Base-by-base conservation (phyloP, 1,284 basidiomycete genomes). In the Trichosporon coremiiforme region DNA sequence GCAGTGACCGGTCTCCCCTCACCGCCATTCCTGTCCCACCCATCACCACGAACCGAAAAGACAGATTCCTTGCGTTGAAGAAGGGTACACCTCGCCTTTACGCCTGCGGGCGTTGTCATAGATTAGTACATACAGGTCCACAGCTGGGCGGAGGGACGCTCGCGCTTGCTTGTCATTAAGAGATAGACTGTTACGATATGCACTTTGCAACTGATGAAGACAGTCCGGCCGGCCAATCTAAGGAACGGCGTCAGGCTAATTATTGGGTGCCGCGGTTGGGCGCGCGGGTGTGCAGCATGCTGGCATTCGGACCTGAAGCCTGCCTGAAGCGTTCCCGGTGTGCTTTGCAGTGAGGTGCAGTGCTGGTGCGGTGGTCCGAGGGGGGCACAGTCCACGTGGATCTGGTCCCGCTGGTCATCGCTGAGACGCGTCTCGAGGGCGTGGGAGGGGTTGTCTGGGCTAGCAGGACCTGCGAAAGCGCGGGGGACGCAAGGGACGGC, bases 31-130 rank as follows among this genome's bases (percentile, higher is more conserved):
- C 20, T 53, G 1, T 8, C 13, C 50, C 50, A 20, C 50, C 50
- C 20, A 53, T 17, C 20, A 7, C 53, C 53, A 55, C 22, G 22
- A 29, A 45, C 41, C 17, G 41, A 45, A 45, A 29, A 25, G 53
- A 55, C 53, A 8, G 12, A 29, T 9, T 25, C 22, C 10, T 29
- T 13, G 22, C 12, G 25, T 9, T 13, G 57, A 35, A 33, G 57
- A 35, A 60, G 57, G 57, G 29, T 35, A 60, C 31, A 25, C 57
- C 10, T 53, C 17, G 47, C 47, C 20, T 53, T 22, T 22, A 53
- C 47, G 47, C 57, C 57, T 17, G 36, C 57, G 57, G 31, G 57
- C 57, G 57, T 60, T 60, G 57, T 60, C 57, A 60, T 60, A 60
- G 57, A 60, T 60, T 60, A 60, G 57, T 60, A 60, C 57, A 33